Evolutionary conservation across 345 rosid genomes (phyloP).

Genomic region (Populus alba): DNA sequence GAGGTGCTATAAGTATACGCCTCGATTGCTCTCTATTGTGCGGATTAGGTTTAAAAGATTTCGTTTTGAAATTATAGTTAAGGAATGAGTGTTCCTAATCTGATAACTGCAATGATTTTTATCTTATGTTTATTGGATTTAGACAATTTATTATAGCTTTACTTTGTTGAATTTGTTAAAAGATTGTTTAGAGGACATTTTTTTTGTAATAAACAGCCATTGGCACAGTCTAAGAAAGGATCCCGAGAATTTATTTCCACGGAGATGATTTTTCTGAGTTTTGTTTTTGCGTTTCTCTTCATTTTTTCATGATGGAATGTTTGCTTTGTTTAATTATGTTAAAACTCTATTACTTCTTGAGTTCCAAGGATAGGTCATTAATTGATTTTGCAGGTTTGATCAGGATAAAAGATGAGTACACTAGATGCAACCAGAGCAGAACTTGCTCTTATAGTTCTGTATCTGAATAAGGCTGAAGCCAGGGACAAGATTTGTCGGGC

Average conservation of each 20-base stretch:
- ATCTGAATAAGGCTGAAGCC: slow-evolving; percentile 95
- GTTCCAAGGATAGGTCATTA: background rate
- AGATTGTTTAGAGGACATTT: background rate
- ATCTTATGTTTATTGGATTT: background rate
- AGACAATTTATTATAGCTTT: background rate
- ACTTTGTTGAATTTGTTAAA: background rate
- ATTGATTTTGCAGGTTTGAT: slow-evolving; percentile 18
- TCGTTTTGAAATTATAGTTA: background rate
- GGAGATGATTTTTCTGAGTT: background rate
- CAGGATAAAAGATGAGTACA: slow-evolving; percentile 58
- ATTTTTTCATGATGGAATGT: background rate
- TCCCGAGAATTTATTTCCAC: background rate
- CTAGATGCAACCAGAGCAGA: slow-evolving; percentile 81
- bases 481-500: slow-evolving; percentile 99
- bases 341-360: background rate
- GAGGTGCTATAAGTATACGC: background rate
- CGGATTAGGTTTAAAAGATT: background rate
- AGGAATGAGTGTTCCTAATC: no score
- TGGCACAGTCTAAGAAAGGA: background rate
- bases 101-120: background rate
- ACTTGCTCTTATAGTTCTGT: slow-evolving; percentile 76
- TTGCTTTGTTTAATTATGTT: background rate
- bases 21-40: background rate
- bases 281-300: background rate
- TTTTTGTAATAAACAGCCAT: background rate